Conservation (phyloP, 2,329 filamentous ascomycete genomes). For the Colletotrichum sp. region DNA sequence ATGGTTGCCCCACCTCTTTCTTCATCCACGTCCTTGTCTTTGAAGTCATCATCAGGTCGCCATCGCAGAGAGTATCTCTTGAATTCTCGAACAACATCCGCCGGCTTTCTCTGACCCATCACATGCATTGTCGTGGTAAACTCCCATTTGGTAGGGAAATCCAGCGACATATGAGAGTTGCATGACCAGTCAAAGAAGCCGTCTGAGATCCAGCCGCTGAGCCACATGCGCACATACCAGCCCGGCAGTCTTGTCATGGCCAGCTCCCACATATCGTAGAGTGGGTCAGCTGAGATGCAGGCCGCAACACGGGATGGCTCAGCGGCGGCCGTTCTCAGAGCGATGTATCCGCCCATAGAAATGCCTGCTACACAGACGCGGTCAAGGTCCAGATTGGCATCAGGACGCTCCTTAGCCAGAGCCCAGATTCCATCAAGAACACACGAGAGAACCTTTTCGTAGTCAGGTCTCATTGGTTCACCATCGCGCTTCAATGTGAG, state of each 20-base stretch:
- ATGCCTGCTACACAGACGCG: conserved; percentile 42
- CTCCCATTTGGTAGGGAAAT: not conserved
- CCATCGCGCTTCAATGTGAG: conserved; percentile 33
- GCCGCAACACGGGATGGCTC: conserved; percentile 46
- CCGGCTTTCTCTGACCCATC: not conserved
- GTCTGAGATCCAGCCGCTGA: not conserved
- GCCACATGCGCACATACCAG: not conserved
- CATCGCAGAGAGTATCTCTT: not conserved
- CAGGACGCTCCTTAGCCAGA: conserved; percentile 18
- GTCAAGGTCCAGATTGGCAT: conserved; percentile 38
- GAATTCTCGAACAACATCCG: not conserved
- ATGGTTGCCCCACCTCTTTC: not conserved
- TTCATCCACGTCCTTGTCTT: not conserved
- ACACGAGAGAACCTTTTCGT: conserved; percentile 34
- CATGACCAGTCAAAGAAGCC: not conserved
- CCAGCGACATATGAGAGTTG: not conserved
- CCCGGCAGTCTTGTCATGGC: not conserved
- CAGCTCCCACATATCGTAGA: conserved; percentile 38
- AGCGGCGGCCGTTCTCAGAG: conserved; percentile 26
- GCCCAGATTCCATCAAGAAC: conserved; percentile 36
- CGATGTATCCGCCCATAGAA: conserved; percentile 47
- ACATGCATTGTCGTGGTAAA: not conserved
- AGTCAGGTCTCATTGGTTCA: conserved; percentile 39
- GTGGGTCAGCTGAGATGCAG: conserved; percentile 41
- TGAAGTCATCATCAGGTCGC: not conserved